Base-by-base conservation (phyloP, 257 asterid genomes). In the Salvia miltiorrhiza region DNA sequence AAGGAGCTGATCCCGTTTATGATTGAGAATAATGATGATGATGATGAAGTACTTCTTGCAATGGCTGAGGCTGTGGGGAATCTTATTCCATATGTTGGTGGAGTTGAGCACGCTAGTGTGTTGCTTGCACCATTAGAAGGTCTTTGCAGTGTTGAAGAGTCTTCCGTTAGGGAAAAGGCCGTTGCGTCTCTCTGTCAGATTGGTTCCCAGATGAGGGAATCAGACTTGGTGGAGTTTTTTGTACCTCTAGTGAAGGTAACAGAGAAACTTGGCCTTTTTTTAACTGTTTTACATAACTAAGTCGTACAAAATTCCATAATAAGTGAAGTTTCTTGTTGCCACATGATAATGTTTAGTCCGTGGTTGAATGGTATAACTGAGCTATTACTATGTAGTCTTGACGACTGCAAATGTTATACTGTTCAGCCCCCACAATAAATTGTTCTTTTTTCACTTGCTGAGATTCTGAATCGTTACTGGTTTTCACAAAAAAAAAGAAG, bases 191-290 rank as follows among this genome's bases (percentile, higher is more conserved):
- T 88, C 66, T 82, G 87, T 66, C 74, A 85, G 61, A 82, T 88
- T 77, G 95, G 89, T 9, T 70, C 87, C 7, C 93, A 86, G 82
- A 86, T 88, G 95, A 76, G 85, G 81, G 93, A 88, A 80, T 54
- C 55, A 3, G 90, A 87, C 73, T 73, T 87, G 83, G 76, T 82
- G 16, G 85, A 82, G 39, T 77, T 48, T 7, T 87, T 84, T 49
- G 76, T 84, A 69, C 90, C 88, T 16, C 79, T 84, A 5, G 76
- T 79, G 63, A 84, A 84, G 93, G 93, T 84, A 19, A 43, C 8
- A 13, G n/a, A 47, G 23, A 40, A 35, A 13, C 61, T 49, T 19
- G 47, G 39, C 23, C 12, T 19, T 28, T 4, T 11, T 26, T 24
- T 2, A 30, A 19, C 24, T 69, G 33, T 35, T 50, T 44, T 44